A percentile compares a stretch with the other conserved stretches of the same genome.
These are phyloP conservation scores for Tardiomyces depauwii DNA, from an alignment of 1,139 yeast species.

Conservation along the genomic window DNA sequence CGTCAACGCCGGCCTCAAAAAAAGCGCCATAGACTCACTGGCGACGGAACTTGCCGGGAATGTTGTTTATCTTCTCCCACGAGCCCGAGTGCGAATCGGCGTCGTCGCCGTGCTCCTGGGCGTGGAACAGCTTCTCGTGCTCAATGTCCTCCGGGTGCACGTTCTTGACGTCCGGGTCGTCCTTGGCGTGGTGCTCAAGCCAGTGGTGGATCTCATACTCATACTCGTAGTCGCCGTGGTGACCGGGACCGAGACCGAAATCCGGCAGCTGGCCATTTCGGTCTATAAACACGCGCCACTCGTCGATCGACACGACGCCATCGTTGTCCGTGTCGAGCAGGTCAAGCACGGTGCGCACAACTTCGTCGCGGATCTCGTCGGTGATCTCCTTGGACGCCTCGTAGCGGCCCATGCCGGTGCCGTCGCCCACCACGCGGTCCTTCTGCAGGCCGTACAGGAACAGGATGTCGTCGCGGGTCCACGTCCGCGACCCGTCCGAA, in stretches of 20 bases:
- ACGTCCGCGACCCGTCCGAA: slow-evolving; percentile 34
- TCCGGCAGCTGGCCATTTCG: slow-evolving; percentile 77
- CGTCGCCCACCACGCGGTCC: slow-evolving; percentile 69
- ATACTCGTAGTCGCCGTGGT: slow-evolving; percentile 86
- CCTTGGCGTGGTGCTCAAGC: slow-evolving; percentile 70
- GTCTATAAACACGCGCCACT: slow-evolving; percentile 54
- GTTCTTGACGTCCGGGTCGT: slow-evolving; percentile 69
- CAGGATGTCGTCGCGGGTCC: slow-evolving; percentile 50
- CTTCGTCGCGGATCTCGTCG: slow-evolving; percentile 43
- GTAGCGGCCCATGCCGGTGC: slow-evolving; percentile 81
- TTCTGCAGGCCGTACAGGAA: slow-evolving; percentile 71
- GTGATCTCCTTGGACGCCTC: slow-evolving; percentile 50
- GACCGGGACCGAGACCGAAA: slow-evolving; percentile 93
- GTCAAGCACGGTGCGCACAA: slow-evolving; percentile 41
- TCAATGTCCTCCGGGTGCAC: slow-evolving; percentile 86
- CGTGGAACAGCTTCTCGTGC: slow-evolving; percentile 81
- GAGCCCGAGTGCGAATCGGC: slow-evolving; percentile 29
- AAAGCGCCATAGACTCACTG: not conserved
- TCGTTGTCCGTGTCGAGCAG: slow-evolving; percentile 61
- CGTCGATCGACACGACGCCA: slow-evolving; percentile 52
- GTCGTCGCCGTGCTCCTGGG: slow-evolving; percentile 64
- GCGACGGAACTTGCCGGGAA: slow-evolving; percentile 26
- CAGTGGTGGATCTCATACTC: slow-evolving; percentile 91
- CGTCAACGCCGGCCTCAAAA: too few species aligned
- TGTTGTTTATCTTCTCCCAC: slow-evolving; percentile 25